A percentile compares a stretch with the other conserved stretches of the same genome.
Evolutionary conservation across 345 rosid species (phyloP).

Genomic region (Populus euphratica): DNA sequence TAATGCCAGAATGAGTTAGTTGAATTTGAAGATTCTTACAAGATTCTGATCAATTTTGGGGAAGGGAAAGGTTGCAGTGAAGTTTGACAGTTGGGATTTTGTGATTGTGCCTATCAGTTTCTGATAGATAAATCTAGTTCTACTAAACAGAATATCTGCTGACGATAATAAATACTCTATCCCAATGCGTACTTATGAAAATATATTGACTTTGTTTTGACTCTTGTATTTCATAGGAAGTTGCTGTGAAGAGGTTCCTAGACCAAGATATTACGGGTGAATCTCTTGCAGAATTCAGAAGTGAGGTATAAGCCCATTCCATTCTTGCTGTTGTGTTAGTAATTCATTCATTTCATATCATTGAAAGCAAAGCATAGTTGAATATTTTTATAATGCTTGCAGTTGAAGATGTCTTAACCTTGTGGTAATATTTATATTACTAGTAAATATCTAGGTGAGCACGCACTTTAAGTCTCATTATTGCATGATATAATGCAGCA

Average conservation of each 20-base stretch:
- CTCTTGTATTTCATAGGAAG: constrained; percentile 53
- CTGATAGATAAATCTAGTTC: not conserved
- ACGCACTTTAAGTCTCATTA: not conserved
- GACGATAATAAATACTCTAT: not conserved
- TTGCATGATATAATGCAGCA: not conserved
- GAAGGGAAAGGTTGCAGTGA: constrained; percentile 5
- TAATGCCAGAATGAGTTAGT: not conserved
- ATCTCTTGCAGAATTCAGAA: constrained; percentile 77
- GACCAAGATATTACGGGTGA: constrained; percentile 81
- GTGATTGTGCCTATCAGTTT: not conserved
- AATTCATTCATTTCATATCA: not conserved
- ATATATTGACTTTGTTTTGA: constrained; percentile 13
- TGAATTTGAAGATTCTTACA: not conserved
- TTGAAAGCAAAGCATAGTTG: constrained; percentile 9
- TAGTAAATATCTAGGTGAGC: not conserved
- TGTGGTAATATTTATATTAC: not conserved
- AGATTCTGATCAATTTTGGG: not conserved
- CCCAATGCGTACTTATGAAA: not conserved
- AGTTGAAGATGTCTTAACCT: constrained; percentile 7
- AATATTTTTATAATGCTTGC: not conserved
- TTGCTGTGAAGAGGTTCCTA: constrained; percentile 90
- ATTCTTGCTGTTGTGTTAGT: constrained; percentile 2
- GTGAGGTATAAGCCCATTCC: constrained; percentile 54
- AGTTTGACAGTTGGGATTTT: not conserved
- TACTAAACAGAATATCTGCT: not conserved